phyloP scores from a whole-genome alignment of 2,329 filamentous ascomycete species.

The Metarhizium anisopliae region DNA sequence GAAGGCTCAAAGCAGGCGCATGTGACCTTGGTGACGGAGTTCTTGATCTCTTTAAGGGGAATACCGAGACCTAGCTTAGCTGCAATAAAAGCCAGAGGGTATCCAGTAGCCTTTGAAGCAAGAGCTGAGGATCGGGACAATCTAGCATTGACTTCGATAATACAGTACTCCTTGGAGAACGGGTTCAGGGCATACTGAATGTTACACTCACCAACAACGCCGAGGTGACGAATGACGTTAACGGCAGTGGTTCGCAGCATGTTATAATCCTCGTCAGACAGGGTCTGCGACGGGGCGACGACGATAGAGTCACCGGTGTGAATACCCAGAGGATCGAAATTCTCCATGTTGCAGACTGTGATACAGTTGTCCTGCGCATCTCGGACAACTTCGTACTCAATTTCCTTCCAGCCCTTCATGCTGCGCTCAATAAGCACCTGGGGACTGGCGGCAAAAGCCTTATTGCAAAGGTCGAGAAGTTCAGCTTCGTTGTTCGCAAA shows the following conservation, averaged over 20 bases:
- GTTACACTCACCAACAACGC: constrained; percentile 97
- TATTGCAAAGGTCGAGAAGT: constrained; percentile 80
- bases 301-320: constrained; percentile 98
- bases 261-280: constrained; percentile 97
- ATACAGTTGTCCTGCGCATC: constrained; percentile 97
- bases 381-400: constrained; percentile 96
- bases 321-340: constrained; percentile 96
- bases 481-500: constrained; percentile 85
- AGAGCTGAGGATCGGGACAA: constrained; percentile 90
- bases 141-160: constrained; percentile 97
- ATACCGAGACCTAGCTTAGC: constrained; percentile 94
- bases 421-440: constrained; percentile 95
- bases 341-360: constrained; percentile 99
- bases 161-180: constrained; percentile 92
- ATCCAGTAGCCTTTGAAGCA: constrained; percentile 94
- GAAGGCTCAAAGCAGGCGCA: constrained; percentile 98
- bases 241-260: constrained; percentile 96
- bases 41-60: constrained; percentile 90
- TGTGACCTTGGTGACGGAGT: constrained; percentile 90
- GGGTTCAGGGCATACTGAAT: constrained; percentile 98
- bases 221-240: constrained; percentile 93
- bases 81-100: constrained; percentile 91
- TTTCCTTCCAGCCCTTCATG: constrained; percentile 99
- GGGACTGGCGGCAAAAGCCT: constrained; percentile 88
- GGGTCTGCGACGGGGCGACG: constrained; percentile 90